Evolutionary conservation across 192 early-diverging fungal species (phyloP), one percentile per base, ranked within the genome.

Genomic region (Linderina pennispora): DNA sequence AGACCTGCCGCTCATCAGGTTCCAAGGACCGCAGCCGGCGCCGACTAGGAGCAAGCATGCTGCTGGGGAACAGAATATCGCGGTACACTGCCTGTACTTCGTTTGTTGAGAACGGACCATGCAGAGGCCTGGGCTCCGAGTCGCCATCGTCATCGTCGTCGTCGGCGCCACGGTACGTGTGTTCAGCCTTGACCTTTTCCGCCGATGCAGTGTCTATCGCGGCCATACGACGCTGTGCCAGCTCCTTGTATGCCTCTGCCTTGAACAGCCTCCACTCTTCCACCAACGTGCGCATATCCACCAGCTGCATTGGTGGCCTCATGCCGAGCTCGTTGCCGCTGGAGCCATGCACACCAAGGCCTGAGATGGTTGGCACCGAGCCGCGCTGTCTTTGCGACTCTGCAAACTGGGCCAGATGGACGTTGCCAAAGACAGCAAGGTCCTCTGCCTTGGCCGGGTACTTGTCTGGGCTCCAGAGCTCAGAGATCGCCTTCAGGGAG

Each of bases 391-490:
- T n/a, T n/a, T n/a, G n/a, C n/a, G n/a, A n/a, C n/a, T n/a, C n/a
- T n/a, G n/a, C n/a, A n/a, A n/a, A n/a, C 24, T 36, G 39, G 11
- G 49, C 59, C 39, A 67, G 23, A 45, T 61, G 58, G 2, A 9
- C 23, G 3, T 37, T 43, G 0, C 36, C 58, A 62, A 69, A 62
- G 8, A 5, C 19, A 16, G 40, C 38, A 2, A 37, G 33, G 8
- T 37, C 49, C 4, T 17, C 53, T 22, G 4, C 31, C 33, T 1
- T 49, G 33, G 23, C 54, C 40, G 1, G 65, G 65, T 26, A 69
- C 45, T 35, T 69, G 65, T 26, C 54, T 58, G 3, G 65, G 65
- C 23, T 62, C 65, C 65, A 69, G 58, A 69, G 62, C 18, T 69
- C 65, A 4, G 58, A 48, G 21, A 69, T 14, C 21, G 50, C 65